Evolutionary conservation across 2,329 filamentous ascomycete genomes (phyloP), one percentile per base, ranked within the genome.

Genomic region (Allantophomopsis lycopodina): DNA sequence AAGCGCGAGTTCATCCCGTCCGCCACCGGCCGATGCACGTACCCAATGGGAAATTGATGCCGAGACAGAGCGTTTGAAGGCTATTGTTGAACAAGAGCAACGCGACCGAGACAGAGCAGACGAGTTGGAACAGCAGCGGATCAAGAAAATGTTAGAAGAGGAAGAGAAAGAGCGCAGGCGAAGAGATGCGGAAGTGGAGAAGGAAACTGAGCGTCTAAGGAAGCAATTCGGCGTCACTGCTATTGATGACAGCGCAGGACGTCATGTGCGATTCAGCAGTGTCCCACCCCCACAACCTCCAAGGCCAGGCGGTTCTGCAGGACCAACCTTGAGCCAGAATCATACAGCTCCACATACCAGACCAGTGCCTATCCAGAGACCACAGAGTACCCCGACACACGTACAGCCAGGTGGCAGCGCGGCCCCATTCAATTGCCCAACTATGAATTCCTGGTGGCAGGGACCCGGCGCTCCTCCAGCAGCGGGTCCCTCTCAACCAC

Each of bases 141-240:
- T 82, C 40, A 71, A 76, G 51, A 70, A 68, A 50, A 79, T 82
- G 68, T 65, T 83, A 4, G 71, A 79, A 37, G 64, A 69, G 34
- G 81, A 87, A 52, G 75, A 80, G 18, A 69, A 67, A 41, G 77
- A 82, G 48, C 68, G 64, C 0, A 68, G 60, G 18, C 60, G 59
- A 23, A 64, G 66, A 42, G 70, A 79, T 23, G 71, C 68, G 8
- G 72, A 73, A 48, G 62, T 88, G 1, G 79, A 88, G 15, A 71
- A 70, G 45, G 89, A 98, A 61, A 96, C 91, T 1, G 85, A 91
- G 55, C 71, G 87, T 2, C 64, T 98, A 30, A 66, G 74, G 16
- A 73, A 66, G 48, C 58, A 79, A 49, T 88, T 84, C 50, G 82
- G 83, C 8, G 50, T 56, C 14, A 37, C 40, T 4, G 44, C 38